phyloP scores from a whole-genome alignment of 768 basidiomycete species.

The Suillus plorans region DNA sequence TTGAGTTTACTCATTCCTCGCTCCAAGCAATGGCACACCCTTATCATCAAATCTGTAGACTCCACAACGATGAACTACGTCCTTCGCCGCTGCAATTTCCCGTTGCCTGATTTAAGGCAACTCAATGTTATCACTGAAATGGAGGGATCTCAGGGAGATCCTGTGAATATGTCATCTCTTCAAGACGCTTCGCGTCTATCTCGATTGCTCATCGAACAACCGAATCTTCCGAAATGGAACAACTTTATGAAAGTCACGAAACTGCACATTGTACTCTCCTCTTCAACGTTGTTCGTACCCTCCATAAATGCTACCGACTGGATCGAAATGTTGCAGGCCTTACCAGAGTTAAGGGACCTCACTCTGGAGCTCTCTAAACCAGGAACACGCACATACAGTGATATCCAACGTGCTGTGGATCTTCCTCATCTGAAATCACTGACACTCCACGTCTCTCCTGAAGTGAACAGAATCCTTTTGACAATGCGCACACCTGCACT shows the following conservation, averaged over 20 bases:
- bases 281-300: slow-evolving; percentile 16
- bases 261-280: slow-evolving; percentile 34
- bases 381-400: slow-evolving; percentile 25
- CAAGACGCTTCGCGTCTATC: slow-evolving; percentile 34
- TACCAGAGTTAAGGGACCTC: slow-evolving; percentile 42
- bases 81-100: slow-evolving; percentile 35
- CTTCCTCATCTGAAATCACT: slow-evolving; percentile 30
- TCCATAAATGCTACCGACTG: slow-evolving; percentile 24
- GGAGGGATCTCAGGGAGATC: slow-evolving; percentile 20
- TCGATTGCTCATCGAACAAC: slow-evolving; percentile 33
- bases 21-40: slow-evolving; percentile 42
- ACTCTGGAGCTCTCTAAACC: slow-evolving; percentile 38
- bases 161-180: slow-evolving; percentile 31
- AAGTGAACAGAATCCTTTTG: slow-evolving; percentile 27
- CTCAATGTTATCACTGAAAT: slow-evolving; percentile 33
- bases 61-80: slow-evolving; percentile 40
- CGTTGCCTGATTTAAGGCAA: slow-evolving; percentile 38
- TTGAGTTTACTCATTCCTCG: slow-evolving; percentile 41
- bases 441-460: slow-evolving; percentile 29
- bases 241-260: slow-evolving; percentile 35
- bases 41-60: slow-evolving; percentile 40
- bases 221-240: slow-evolving; percentile 35
- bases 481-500: slow-evolving; percentile 38
- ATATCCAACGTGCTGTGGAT: slow-evolving; percentile 13
- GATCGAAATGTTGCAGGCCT: slow-evolving; percentile 34